phyloP scores from a whole-genome alignment of 176 grass and related monocot species.

The Areca catechu region DNA sequence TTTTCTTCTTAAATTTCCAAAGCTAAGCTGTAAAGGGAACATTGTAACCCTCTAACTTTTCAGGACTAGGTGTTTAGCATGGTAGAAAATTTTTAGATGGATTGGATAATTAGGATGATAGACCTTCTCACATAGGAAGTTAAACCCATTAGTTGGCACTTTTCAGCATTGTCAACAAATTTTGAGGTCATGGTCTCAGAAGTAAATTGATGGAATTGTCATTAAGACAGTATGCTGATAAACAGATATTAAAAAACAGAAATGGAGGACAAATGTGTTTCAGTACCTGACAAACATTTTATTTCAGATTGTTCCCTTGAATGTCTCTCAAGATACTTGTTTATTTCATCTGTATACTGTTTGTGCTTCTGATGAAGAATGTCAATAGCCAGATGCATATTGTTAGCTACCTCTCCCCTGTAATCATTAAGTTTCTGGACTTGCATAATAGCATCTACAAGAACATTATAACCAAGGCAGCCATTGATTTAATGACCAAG shows the following conservation, averaged over 20 bases:
- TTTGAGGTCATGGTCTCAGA: too few species aligned
- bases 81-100: neutral
- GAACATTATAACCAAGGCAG: constrained; percentile 30
- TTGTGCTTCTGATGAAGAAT: constrained; percentile 60
- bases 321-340: constrained; percentile 43
- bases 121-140: too few species aligned
- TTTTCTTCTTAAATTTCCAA: too few species aligned
- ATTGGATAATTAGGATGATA: neutral
- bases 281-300: constrained; percentile 67
- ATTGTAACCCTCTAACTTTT: too few species aligned
- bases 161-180: too few species aligned
- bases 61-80: too few species aligned
- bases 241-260: neutral
- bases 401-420: constrained; percentile 54
- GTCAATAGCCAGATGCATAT: constrained; percentile 48
- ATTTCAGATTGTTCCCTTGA: constrained; percentile 62
- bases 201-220: neutral
- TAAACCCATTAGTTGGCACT: too few species aligned
- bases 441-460: constrained; percentile 63
- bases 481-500: constrained; percentile 2
- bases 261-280: constrained; percentile 21
- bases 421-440: constrained; percentile 69
- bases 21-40: too few species aligned
- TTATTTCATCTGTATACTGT: constrained; percentile 61
- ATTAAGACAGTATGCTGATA: constrained; percentile 19